These are phyloP conservation scores for Aspergillus panamensis DNA, from an alignment of 495 filamentous ascomycete genomes.

Conservation along the genomic window DNA sequence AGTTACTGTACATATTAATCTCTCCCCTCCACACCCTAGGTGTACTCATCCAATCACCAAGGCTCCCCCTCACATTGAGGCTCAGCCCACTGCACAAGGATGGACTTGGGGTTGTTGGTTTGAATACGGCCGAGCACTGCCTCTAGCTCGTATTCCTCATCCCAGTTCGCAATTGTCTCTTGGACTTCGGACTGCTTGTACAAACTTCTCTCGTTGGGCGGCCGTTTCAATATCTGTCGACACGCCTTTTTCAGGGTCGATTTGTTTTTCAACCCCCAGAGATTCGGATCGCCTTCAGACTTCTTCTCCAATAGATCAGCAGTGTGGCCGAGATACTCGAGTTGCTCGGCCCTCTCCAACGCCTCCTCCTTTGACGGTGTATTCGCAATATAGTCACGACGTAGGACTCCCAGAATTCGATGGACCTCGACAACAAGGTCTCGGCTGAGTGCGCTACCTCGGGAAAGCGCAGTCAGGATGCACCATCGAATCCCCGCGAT, in stretches of 20 bases:
- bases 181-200: constrained; percentile 12
- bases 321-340: constrained; percentile 20
- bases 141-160: constrained; percentile 34
- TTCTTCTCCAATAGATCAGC: constrained; percentile 26
- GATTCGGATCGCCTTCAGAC: constrained; percentile 18
- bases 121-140: constrained; percentile 19
- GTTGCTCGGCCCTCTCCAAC: constrained; percentile 2
- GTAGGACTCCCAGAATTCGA: constrained; percentile 25
- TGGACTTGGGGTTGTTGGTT: constrained; percentile 4
- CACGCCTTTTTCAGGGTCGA: constrained; percentile 8
- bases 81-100: constrained; percentile 21
- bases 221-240: constrained; percentile 18
- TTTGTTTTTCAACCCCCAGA: constrained; percentile 13
- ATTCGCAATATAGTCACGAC: constrained; percentile 1
- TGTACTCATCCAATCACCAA: not conserved
- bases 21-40: not conserved
- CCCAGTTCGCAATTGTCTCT: constrained; percentile 23
- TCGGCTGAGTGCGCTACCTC: constrained; percentile 25
- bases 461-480: constrained; percentile 36
- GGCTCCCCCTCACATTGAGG: not conserved
- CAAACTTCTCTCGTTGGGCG: constrained; percentile 14
- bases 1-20: not conserved
- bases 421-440: constrained; percentile 36
- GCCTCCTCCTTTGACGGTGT: constrained; percentile 12
- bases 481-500: constrained; percentile 45